Base-by-base conservation (phyloP, 805 yeast genomes). In the Candida piceae region DNA sequence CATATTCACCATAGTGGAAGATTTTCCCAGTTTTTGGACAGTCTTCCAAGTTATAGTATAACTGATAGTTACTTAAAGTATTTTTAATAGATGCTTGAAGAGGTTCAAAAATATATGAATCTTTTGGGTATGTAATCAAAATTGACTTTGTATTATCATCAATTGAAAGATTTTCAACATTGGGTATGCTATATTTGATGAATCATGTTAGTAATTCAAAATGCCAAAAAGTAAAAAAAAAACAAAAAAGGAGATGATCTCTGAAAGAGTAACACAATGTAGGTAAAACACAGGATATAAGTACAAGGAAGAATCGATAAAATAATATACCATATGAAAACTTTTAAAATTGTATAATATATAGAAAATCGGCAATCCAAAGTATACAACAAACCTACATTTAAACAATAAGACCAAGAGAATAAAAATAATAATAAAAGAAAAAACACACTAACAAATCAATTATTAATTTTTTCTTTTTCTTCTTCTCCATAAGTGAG, bases 1-100 rank as follows among this genome's bases (percentile, higher is more conserved):
- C 98, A 57, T 90, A 90, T 37, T 90, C 97, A 15, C 87, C 89
- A 57, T 78, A 88, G 41, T 87, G 96, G 49, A 85, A 78, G 0
- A 76, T 58, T 42, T 68, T 74, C 0, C 41, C 42, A 2, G 43
- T 42, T 3, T 40, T 29, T 7, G 48, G 44, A 3, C 40, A 34
- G 6, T 24, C 32, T 5, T 29, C 32, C 12, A 53, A 31, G 3
- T 29, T 15, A n/a, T 13, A 18, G 18, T 35, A 34, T n/a, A 55
- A 17, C 12, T 21, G 22, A 9, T 26, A 5, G 7, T 26, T 17
- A 1, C 37, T 27, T 17, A 51, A n/a, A 29, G 43, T 32, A 16
- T 42, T 54, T 8, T 45, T 27, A 33, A 70, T 57, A 1, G 77
- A 72, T 15, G 52, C 35, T 4, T 50, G 52, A 16, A 72, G 48